Evolutionary conservation across 163 green algal species (phyloP), one percentile per base, ranked within the genome.

Genomic region (Chlorella variabilis): DNA sequence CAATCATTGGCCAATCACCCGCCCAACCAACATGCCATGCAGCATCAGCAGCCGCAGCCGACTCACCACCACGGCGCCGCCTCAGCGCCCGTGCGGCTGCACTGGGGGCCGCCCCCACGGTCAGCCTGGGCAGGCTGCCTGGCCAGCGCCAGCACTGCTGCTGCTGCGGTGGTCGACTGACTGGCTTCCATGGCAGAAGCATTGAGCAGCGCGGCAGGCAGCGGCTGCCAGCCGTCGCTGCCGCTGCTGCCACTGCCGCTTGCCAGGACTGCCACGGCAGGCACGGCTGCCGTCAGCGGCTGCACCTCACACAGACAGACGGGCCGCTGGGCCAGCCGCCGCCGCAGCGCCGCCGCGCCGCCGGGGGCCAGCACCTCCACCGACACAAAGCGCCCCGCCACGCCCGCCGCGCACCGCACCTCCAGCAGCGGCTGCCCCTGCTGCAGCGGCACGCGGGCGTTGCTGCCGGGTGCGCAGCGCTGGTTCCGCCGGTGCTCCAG

Each of bases 281-380:
- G 70, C 17, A 20, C 39, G 3, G 62, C 29, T 13, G 49, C 45
- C 23, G 66, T 21, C n/a, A 83, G 33, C 11, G 78, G 31, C 48
- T 74, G 62, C n/a, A 83, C 65, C 62, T 83, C 65, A 48, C 78
- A 83, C 21, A 83, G 65, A 56, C 78, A 80, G 54, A 70, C 1
- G 36, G 39, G 54, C 15, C 25, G 36, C 54, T 59, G 56, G 29
- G 9, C 3, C 34, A 71, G n/a, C 49, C 18, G 49, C 49, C n/a
- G 49, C 71, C 56, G 38, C 65, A 34, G 38, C 23, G 2, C 27
- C 23, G 25, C 34, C 29, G 61, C 20, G 5, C 61, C 38, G 34
- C 63, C 38, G 20, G 54, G 2, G 0, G 73, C 56, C 25, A 63
- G 51, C 29, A 80, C 27, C 27, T 63, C 73, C 5, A 80, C 27